Evolutionary conservation across 1,284 basidiomycete species (phyloP).

Genomic region (Cryptococcus deneoformans): DNA sequence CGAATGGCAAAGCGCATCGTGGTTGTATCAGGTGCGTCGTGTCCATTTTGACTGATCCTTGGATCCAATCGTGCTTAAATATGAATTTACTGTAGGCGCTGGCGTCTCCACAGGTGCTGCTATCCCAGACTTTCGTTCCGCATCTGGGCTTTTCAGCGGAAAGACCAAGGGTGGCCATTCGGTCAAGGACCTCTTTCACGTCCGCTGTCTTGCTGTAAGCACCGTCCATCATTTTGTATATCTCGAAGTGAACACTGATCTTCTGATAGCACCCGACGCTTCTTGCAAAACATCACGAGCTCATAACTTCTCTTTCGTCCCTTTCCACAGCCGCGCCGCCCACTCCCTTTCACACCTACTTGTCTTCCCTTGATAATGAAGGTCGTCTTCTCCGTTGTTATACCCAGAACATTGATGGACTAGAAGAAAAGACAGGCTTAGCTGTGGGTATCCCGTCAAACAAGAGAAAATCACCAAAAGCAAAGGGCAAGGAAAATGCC

Average conservation of each 20-base stretch:
- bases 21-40: conserved; percentile 65
- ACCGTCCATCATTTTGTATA: too few species aligned
- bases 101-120: conserved; percentile 87
- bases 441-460: conserved; percentile 45
- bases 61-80: too few species aligned
- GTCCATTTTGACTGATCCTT: too few species aligned
- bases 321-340: conserved; percentile 71
- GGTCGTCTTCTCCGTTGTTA: conserved; percentile 82
- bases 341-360: conserved; percentile 75
- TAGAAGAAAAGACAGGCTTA: conserved; percentile 81
- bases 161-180: conserved; percentile 51
- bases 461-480: background rate
- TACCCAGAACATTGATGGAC: conserved; percentile 91
- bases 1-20: conserved; percentile 67
- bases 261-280: conserved; percentile 51
- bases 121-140: conserved; percentile 89
- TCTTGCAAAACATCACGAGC: conserved; percentile 64
- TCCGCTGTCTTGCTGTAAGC: conserved; percentile 81
- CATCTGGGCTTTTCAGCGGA: conserved; percentile 76
- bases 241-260: too few species aligned
- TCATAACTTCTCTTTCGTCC: conserved; percentile 73
- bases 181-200: conserved; percentile 89
- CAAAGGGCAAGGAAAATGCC: background rate
- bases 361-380: conserved; percentile 70
- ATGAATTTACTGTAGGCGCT: conserved; percentile 59